These are phyloP conservation scores for Suillus cothurnatus DNA, from an alignment of 768 basidiomycete species.

Conservation along the genomic window DNA sequence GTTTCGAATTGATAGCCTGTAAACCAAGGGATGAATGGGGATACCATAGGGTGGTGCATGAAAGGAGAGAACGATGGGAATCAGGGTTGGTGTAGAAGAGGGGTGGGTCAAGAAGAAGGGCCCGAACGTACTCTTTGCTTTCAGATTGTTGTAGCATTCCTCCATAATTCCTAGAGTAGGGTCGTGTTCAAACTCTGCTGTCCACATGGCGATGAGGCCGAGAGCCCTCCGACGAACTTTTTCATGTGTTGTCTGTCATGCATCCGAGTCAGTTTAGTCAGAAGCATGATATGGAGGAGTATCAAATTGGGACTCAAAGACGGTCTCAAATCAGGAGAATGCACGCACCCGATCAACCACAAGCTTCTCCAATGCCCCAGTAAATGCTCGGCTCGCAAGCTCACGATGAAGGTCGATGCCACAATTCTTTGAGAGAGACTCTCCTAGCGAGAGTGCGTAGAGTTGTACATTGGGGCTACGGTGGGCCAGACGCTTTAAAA, in stretches of 20 bases:
- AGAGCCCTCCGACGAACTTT: slow-evolving; percentile 83
- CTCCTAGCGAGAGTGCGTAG: slow-evolving; percentile 85
- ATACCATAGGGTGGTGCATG: background rate
- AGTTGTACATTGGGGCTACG: slow-evolving; percentile 97
- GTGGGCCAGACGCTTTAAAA: slow-evolving; percentile 90
- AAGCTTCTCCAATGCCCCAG: slow-evolving; percentile 83
- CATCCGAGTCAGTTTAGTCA: slow-evolving; percentile 15
- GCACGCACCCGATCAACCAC: slow-evolving; percentile 80
- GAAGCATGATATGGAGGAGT: background rate
- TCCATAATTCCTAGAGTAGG: slow-evolving; percentile 86
- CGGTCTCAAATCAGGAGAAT: background rate
- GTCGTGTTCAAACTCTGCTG: slow-evolving; percentile 80
- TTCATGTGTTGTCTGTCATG: slow-evolving; percentile 79
- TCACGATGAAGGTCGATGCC: slow-evolving; percentile 80
- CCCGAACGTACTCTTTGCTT: slow-evolving; percentile 69
- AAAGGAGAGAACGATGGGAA: slow-evolving; percentile 6
- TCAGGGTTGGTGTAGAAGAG: background rate
- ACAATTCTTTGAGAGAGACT: slow-evolving; percentile 92
- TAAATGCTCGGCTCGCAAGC: slow-evolving; percentile 88
- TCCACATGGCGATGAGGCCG: slow-evolving; percentile 78
- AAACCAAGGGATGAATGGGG: slow-evolving; percentile 16
- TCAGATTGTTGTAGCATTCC: slow-evolving; percentile 81
- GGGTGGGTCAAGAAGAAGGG: background rate
- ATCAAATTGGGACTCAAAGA: background rate
- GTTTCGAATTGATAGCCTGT: slow-evolving; percentile 74